Percentiles rank a stretch among this genome's conserved stretches.
Evolutionary conservation across 1,284 basidiomycete genomes (phyloP).

Genomic region (Malassezia obtusa): DNA sequence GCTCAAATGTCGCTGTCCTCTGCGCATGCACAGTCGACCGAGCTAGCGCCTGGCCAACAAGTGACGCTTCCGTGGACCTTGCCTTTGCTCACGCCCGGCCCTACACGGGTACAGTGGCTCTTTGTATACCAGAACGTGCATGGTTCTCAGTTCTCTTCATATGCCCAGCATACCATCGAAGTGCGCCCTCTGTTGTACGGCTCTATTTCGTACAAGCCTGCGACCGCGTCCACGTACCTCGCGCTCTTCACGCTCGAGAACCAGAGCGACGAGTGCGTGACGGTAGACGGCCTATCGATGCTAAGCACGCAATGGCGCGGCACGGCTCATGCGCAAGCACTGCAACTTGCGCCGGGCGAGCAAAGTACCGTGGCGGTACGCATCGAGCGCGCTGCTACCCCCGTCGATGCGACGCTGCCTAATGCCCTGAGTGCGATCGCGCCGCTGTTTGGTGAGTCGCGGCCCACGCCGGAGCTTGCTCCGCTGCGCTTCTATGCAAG

Average conservation of each 20-base stretch:
- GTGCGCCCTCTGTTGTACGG: neutral
- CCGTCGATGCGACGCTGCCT: neutral
- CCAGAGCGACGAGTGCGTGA: neutral
- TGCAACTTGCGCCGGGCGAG: neutral
- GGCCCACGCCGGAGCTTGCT: neutral
- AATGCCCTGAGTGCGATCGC: neutral
- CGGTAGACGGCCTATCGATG: neutral
- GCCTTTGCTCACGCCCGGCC: neutral
- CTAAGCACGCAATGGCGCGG: conserved; percentile 3
- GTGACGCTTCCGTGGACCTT: neutral
- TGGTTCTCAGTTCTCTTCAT: neutral
- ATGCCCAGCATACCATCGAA: neutral
- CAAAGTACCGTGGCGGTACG: neutral
- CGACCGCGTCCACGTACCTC: neutral
- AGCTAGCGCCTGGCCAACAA: neutral
- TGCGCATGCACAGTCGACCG: too few species aligned
- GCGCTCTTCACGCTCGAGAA: neutral
- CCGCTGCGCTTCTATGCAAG: neutral
- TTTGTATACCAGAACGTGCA: conserved; percentile 4
- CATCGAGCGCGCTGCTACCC: neutral
- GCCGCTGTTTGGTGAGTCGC: neutral
- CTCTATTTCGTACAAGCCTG: neutral
- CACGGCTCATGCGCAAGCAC: neutral
- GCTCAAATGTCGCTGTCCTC: too few species aligned
- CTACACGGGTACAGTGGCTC: neutral